Evolutionary conservation across 139 green algal genomes (phyloP), one percentile per base, ranked within the genome.

Genomic region (Coelastrella sp.): DNA sequence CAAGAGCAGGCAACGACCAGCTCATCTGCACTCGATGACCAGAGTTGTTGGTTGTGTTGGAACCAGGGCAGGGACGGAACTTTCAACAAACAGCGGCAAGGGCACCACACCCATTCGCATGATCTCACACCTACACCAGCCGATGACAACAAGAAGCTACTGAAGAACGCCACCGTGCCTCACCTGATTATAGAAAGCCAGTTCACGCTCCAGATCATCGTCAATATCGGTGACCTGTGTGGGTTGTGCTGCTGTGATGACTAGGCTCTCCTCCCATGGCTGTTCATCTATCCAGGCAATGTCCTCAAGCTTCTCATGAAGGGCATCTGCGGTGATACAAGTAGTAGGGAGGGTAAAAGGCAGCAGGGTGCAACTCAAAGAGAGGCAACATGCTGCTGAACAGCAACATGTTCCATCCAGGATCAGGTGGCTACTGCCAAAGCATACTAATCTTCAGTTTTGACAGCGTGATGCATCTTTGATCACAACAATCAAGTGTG

Each of bases 111-210:
- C 45, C 45, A 53, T 11, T 11, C 8, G 8, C 45, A 53, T 11
- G n/a, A n/a, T n/a, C n/a, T n/a, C n/a, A n/a, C 45, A 53, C 45
- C 45, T 21, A 8, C 45, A 53, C 45, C 45, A 53, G 8, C 45
- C n/a, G n/a, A n/a, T n/a, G n/a, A n/a, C n/a, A n/a, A n/a, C n/a
- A n/a, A n/a, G n/a, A n/a, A n/a, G n/a, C n/a, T n/a, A n/a, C n/a
- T n/a, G n/a, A n/a, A n/a, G n/a, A 53, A 8, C 45, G 11, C 45
- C 57, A 40, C 60, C 38, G 9, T 19, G 30, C 53, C 77, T 0
- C 40, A 90, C 92, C 90, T 98, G 95, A 60, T 96, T 98, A 90
- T 99, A 99, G 68, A 99, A 98, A 0, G 91, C 90, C 9, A 98
- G 90, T 90, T 99, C 97, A 2, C 97, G 88, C 43, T 88, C 88